phyloP scores from a whole-genome alignment of 257 asterid species.

The Gynochthodes officinalis region DNA sequence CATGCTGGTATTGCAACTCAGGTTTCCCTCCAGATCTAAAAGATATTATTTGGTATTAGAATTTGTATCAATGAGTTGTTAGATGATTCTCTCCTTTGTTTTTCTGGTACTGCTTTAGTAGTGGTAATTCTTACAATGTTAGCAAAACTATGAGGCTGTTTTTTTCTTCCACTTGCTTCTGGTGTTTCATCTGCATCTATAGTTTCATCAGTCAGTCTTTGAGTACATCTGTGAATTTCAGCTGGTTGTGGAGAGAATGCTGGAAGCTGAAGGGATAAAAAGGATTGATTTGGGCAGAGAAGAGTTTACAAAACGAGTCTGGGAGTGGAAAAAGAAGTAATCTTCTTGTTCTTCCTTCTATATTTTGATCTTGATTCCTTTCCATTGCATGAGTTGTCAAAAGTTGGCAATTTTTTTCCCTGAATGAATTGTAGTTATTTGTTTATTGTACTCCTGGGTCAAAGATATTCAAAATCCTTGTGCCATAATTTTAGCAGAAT shows the following conservation, averaged over 20 bases:
- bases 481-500: background rate
- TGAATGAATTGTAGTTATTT: background rate
- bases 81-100: background rate
- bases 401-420: background rate
- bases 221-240: conserved; percentile 33
- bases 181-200: background rate
- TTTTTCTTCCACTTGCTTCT: background rate
- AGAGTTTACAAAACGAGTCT: conserved; percentile 83
- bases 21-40: conserved; percentile 48
- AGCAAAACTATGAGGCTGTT: background rate
- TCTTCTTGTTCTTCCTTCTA: conserved; percentile 23
- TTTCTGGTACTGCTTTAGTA: background rate
- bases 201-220: conserved; percentile 1
- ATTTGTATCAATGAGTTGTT: background rate
- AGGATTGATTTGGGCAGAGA: conserved; percentile 89
- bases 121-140: background rate
- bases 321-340: conserved; percentile 99
- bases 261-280: conserved; percentile 84
- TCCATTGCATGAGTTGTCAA: background rate
- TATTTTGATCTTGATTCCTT: background rate
- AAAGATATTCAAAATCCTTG: background rate
- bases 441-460: background rate
- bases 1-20: conserved; percentile 99
- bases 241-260: conserved; percentile 99
- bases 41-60: conserved; percentile 1